These are phyloP conservation scores for Catharanthus roseus DNA, from an alignment of 257 asterid genomes.

Conservation along the genomic window DNA sequence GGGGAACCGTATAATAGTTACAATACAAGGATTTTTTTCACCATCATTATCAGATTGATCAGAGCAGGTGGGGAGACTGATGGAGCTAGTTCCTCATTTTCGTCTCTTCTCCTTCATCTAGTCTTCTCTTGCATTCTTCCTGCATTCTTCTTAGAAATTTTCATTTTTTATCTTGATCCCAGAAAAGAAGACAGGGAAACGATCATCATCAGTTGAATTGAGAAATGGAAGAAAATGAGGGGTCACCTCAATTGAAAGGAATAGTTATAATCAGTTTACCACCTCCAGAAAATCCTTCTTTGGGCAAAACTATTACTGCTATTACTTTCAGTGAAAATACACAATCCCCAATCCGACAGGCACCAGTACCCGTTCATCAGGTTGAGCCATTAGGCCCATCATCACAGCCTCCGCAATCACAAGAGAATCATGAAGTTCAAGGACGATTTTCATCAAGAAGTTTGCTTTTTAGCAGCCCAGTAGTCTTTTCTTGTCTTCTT, in stretches of 20 bases:
- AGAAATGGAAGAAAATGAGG: slow-evolving; percentile 22
- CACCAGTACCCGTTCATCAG: slow-evolving; percentile 5
- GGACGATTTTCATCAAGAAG: slow-evolving; percentile 16
- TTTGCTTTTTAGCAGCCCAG: slow-evolving; percentile 19
- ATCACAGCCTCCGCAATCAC: slow-evolving; percentile 10
- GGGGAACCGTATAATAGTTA: no score
- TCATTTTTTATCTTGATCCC: neutral
- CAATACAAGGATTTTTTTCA: neutral
- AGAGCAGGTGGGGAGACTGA: neutral
- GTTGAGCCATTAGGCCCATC: slow-evolving; percentile 9
- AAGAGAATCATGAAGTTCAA: slow-evolving; percentile 9
- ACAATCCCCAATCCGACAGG: slow-evolving; percentile 16
- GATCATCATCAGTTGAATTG: neutral
- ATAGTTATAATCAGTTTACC: slow-evolving; percentile 62
- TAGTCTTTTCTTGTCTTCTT: slow-evolving; percentile 29
- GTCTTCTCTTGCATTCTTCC: neutral
- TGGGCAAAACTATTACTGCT: slow-evolving; percentile 72
- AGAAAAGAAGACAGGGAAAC: neutral
- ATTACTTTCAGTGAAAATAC: slow-evolving; percentile 39
- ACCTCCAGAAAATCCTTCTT: slow-evolving; percentile 57
- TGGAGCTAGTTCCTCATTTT: neutral
- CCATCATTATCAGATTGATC: neutral
- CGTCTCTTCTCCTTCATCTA: neutral
- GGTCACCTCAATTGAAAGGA: slow-evolving; percentile 35
- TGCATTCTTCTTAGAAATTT: neutral